Evolutionary conservation across 1,139 yeast genomes (phyloP).

Genomic region (Lodderomyces beijingensis): DNA sequence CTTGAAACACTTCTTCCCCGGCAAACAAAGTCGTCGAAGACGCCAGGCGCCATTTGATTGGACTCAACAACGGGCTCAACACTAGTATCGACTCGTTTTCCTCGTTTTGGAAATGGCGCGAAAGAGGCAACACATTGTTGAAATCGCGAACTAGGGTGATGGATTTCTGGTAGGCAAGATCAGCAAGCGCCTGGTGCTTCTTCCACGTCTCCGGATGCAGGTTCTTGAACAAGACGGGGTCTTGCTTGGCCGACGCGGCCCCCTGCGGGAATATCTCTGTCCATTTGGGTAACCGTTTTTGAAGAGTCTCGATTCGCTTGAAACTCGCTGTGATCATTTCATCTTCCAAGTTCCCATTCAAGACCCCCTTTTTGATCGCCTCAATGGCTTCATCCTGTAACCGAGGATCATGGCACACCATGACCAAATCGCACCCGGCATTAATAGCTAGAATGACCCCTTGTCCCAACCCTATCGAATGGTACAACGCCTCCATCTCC

Average conservation of each 20-base stretch:
- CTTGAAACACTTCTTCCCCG: slow-evolving; percentile 58
- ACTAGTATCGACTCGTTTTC: slow-evolving; percentile 39
- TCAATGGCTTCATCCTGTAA: slow-evolving; percentile 59
- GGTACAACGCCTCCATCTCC: slow-evolving; percentile 62
- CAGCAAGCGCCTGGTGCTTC: slow-evolving; percentile 43
- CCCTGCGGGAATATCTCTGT: slow-evolving; percentile 40
- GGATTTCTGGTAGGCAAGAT: slow-evolving; percentile 48
- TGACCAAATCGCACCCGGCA: slow-evolving; percentile 64
- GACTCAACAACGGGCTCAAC: slow-evolving; percentile 50
- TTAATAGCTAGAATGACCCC: slow-evolving; percentile 59
- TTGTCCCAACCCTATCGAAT: slow-evolving; percentile 61
- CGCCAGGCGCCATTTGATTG: slow-evolving; percentile 20
- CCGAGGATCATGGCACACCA: slow-evolving; percentile 57
- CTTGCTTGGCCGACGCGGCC: slow-evolving; percentile 25
- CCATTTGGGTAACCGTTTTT: slow-evolving; percentile 46
- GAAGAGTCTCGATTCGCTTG: slow-evolving; percentile 42
- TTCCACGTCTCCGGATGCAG: slow-evolving; percentile 33
- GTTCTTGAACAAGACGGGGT: slow-evolving; percentile 24
- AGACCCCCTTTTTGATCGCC: slow-evolving; percentile 50
- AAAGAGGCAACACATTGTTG: slow-evolving; percentile 49
- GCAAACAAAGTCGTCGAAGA: slow-evolving; percentile 26
- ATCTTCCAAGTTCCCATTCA: slow-evolving; percentile 48
- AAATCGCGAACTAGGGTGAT: slow-evolving; percentile 57
- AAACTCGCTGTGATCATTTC: slow-evolving; percentile 42
- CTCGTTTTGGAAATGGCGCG: slow-evolving; percentile 30